A percentile compares a stretch with the other conserved stretches of the same genome.
Conservation (phyloP, 441 rosid species). For the Erodium texanum region DNA sequence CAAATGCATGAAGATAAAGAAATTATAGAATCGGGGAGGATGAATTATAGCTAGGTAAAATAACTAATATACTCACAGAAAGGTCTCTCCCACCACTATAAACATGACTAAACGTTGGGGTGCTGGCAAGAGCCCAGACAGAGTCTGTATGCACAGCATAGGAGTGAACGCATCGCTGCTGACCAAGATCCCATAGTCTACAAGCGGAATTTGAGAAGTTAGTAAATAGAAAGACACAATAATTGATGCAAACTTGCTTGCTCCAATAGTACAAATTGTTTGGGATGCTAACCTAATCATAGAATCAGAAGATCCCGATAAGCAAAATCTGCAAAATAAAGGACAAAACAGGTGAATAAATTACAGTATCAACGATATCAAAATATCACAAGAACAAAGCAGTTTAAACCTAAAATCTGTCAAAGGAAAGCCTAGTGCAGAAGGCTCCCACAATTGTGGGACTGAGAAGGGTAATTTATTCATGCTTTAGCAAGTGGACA, state of each 20-base stretch:
- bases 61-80: slow-evolving; percentile 52
- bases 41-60: not conserved
- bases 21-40: not conserved
- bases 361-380: not conserved
- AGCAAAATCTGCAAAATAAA: slow-evolving; percentile 64
- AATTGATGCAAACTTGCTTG: not conserved
- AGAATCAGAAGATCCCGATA: slow-evolving; percentile 98
- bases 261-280: not conserved
- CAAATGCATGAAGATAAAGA: not conserved
- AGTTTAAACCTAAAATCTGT: not conserved
- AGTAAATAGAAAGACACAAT: not conserved
- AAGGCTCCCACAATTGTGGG: slow-evolving; percentile 1
- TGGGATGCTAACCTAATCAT: slow-evolving; percentile 69
- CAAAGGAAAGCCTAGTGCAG: not conserved
- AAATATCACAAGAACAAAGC: not conserved
- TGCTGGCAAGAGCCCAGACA: slow-evolving; percentile 99
- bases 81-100: slow-evolving; percentile 99
- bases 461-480: not conserved
- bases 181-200: slow-evolving; percentile 99
- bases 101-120: slow-evolving; percentile 90
- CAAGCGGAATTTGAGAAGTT: not conserved
- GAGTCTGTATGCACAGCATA: slow-evolving; percentile 99
- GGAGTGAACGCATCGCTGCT: slow-evolving; percentile 96
- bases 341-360: not conserved
- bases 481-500: not conserved